phyloP scores from a whole-genome alignment of 805 yeast genomes.

The Millerozyma miso region DNA sequence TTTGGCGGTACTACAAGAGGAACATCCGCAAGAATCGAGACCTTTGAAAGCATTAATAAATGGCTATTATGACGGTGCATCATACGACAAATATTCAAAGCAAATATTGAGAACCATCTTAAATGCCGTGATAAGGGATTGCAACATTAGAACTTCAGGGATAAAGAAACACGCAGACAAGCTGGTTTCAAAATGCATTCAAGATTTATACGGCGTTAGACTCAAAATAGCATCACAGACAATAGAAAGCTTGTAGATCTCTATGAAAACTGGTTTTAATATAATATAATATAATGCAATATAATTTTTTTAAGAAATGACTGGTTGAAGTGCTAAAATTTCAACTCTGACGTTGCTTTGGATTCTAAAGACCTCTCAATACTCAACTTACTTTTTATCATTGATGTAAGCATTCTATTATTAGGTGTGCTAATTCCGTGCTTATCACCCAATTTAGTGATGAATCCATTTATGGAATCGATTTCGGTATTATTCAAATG shows the following conservation, averaged over 20 bases:
- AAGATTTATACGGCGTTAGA: slow-evolving; percentile 22
- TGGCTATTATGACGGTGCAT: slow-evolving; percentile 48
- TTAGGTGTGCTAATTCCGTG: slow-evolving; percentile 41
- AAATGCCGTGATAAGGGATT: slow-evolving; percentile 19
- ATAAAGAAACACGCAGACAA: slow-evolving; percentile 14
- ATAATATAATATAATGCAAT: background rate
- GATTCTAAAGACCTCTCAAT: slow-evolving; percentile 26
- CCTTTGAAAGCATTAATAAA: slow-evolving; percentile 35
- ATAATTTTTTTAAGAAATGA: background rate
- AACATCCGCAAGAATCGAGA: slow-evolving; percentile 22
- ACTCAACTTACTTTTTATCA: slow-evolving; percentile 40
- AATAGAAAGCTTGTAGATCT: background rate
- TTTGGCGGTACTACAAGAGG: slow-evolving; percentile 51
- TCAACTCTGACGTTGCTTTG: slow-evolving; percentile 5
- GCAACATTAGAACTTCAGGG: slow-evolving; percentile 8
- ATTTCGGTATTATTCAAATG: slow-evolving; percentile 65
- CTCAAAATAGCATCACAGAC: slow-evolving; percentile 18
- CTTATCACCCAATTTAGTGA: slow-evolving; percentile 51
- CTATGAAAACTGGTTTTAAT: too few species aligned
- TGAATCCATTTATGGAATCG: slow-evolving; percentile 78
- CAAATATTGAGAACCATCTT: slow-evolving; percentile 30
- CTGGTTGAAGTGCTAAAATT: slow-evolving; percentile 1
- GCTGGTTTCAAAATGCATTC: slow-evolving; percentile 16
- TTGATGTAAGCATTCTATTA: slow-evolving; percentile 41
- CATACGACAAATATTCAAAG: slow-evolving; percentile 28